Evolutionary conservation across 306 rosid genomes (phyloP).

Genomic region (Pterocarpus macrocarpus): DNA sequence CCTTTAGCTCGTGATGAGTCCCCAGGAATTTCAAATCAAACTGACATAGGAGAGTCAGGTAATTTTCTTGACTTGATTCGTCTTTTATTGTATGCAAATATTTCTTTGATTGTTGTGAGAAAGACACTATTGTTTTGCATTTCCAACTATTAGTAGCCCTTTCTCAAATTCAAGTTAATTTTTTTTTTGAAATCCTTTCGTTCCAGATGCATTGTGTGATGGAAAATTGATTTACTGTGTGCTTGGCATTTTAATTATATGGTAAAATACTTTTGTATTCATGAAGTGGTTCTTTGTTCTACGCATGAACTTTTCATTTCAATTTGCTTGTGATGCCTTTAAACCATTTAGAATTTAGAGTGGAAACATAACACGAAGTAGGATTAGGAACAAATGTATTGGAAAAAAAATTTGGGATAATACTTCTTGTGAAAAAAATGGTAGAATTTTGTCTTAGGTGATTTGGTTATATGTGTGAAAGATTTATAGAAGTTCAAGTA

Average conservation of each 20-base stretch:
- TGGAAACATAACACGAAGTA: no score
- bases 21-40: conserved; percentile 67
- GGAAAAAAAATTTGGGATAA: no score
- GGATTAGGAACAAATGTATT: no score
- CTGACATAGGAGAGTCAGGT: conserved; percentile 72
- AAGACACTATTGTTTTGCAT: neutral
- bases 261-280: neutral
- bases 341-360: no score
- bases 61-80: conserved; percentile 33
- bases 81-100: conserved; percentile 7
- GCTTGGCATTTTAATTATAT: conserved; percentile 21
- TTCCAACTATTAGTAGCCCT: conserved; percentile 30
- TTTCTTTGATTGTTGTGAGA: conserved; percentile 34
- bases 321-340: neutral
- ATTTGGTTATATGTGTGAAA: no score
- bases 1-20: conserved; percentile 67
- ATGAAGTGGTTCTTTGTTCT: neutral
- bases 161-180: neutral
- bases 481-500: no score
- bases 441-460: no score
- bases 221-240: neutral
- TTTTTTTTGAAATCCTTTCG: neutral
- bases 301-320: neutral
- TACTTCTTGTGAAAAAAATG: no score
- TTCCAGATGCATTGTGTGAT: neutral